phyloP scores from a whole-genome alignment of 2,329 filamentous ascomycete species.

The Aspergillus alliaceus region DNA sequence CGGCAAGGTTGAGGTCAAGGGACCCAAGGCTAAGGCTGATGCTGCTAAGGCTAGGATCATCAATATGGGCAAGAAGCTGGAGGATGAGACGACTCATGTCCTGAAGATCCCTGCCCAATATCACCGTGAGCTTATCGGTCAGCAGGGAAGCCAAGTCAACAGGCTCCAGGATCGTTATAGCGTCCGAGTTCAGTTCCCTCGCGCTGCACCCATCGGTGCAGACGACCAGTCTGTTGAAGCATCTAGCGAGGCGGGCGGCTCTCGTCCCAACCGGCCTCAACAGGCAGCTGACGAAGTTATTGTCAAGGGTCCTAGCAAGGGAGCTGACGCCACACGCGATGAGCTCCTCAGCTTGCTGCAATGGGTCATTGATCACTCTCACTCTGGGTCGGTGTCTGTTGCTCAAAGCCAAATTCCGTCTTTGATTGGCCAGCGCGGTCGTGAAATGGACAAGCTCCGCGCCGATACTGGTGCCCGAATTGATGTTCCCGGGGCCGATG shows the following conservation, averaged over 20 bases:
- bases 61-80: slow-evolving; percentile 74
- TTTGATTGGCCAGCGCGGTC: slow-evolving; percentile 85
- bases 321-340: slow-evolving; percentile 86
- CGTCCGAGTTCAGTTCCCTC: slow-evolving; percentile 94
- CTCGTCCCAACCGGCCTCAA: slow-evolving; percentile 62
- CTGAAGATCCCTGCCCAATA: slow-evolving; percentile 92
- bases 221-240: slow-evolving; percentile 71
- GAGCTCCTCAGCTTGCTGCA: slow-evolving; percentile 87
- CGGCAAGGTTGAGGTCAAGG: slow-evolving; percentile 92
- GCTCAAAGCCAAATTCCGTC: slow-evolving; percentile 92
- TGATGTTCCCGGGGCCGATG: slow-evolving; percentile 80
- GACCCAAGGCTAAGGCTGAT: slow-evolving; percentile 91
- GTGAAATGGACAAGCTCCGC: slow-evolving; percentile 86
- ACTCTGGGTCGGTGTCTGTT: slow-evolving; percentile 76
- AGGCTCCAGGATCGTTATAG: slow-evolving; percentile 89
- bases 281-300: slow-evolving; percentile 87
- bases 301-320: slow-evolving; percentile 87
- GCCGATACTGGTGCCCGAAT: slow-evolving; percentile 83
- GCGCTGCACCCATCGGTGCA: slow-evolving; percentile 48
- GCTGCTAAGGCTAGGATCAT: slow-evolving; percentile 80
- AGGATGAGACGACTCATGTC: slow-evolving; percentile 84
- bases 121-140: slow-evolving; percentile 90
- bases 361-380: slow-evolving; percentile 85
- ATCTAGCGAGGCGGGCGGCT: slow-evolving; percentile 63
- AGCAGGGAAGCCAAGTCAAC: slow-evolving; percentile 84